Conservation (phyloP, 2,329 filamentous ascomycete species). For the Paraphaeosphaeria minitans region DNA sequence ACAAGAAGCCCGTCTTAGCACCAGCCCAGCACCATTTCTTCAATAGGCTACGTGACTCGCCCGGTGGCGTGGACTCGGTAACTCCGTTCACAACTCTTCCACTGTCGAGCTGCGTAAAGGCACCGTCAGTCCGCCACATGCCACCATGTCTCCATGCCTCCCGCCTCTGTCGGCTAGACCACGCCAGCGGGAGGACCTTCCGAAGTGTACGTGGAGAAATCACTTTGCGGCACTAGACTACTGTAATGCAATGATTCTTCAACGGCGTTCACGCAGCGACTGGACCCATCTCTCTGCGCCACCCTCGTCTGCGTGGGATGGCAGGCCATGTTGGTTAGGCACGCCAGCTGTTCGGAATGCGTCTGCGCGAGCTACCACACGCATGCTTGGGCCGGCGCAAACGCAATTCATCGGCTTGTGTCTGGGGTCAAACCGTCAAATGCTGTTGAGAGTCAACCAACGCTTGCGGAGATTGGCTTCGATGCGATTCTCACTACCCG, state of each 20-base stretch:
- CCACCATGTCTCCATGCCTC: neutral
- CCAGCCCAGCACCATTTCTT: neutral
- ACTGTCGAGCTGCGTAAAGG: neutral
- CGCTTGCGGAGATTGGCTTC: too few species aligned
- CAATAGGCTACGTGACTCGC: constrained; percentile 1
- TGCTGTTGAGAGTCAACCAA: too few species aligned
- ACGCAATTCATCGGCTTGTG: neutral
- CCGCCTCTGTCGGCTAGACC: neutral
- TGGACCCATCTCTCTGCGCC: neutral
- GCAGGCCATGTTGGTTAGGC: neutral
- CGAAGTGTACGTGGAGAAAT: neutral
- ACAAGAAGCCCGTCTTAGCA: neutral
- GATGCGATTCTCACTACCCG: neutral
- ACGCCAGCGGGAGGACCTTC: neutral
- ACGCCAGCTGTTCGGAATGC: neutral
- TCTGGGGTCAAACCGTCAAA: neutral
- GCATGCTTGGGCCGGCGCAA: neutral
- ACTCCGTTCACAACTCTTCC: neutral
- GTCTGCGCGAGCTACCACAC: neutral
- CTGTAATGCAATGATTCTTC: neutral
- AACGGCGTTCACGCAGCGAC: constrained; percentile 2
- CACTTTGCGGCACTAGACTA: neutral
- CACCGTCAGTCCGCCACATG: constrained; percentile 5
- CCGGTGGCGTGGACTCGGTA: constrained; percentile 4
- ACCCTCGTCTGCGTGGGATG: neutral